Evolutionary conservation across 148 eudicot genomes (phyloP), one percentile per base, ranked within the genome.

Genomic region (Fallopia convolvulus): DNA sequence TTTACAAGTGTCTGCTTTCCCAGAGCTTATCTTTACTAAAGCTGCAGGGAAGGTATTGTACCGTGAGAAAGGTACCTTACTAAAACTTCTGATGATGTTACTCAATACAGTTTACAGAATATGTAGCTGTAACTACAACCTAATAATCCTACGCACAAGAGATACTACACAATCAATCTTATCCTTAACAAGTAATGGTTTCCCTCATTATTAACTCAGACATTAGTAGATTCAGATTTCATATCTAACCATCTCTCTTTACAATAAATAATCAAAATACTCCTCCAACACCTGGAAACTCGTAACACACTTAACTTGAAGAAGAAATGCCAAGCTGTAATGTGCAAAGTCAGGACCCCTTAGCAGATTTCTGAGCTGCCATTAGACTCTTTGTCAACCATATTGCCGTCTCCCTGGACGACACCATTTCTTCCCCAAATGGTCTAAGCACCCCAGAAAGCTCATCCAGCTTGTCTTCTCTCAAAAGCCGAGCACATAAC

Each of bases 351-450:
- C 66, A 77, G 20, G 77, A 82, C 48, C 78, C 90, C 20, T 86
- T 85, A 8, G 55, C 75, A 36, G 86, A 79, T 72, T 91, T 89
- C 55, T 91, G 92, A 47, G 92, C 90, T 74, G 85, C 91, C 79
- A 94, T 90, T 60, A 94, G 84, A 86, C 97, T 94, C 85, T 94
- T 92, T 12, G 99, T 92, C 79, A 94, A 78, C 99, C 99, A 94
- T 56, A 94, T 94, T 46, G 99, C 97, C 44, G 97, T 94, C 85
- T 94, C 99, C 39, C 99, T 85, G 14, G 97, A 94, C 1, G 99
- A 94, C 8, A 94, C 96, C 1, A 83, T 79, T 61, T 94, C 99
- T 77, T 94, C 99, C 49, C 99, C 97, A 72, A 94, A 94, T 6
- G 99, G 96, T 81, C 89, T 89, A 17, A 94, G 83, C 83, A 94